Base-by-base conservation (phyloP, 129 eudicot genomes). In the Rutidosis leptorrhynchoides region DNA sequence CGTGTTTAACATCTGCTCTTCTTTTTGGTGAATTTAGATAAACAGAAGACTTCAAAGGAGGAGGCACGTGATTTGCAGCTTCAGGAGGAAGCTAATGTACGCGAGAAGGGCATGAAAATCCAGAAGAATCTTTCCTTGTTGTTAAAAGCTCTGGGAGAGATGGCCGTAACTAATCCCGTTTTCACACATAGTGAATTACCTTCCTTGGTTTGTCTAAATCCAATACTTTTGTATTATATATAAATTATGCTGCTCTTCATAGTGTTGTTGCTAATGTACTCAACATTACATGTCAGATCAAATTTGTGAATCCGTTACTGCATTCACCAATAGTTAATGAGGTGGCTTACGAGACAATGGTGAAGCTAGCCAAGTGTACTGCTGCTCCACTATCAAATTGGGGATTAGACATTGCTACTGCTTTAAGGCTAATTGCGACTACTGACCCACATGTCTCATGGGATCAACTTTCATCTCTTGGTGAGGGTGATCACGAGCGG, bases 11-110 rank as follows among this genome's bases (percentile, higher is more conserved):
- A 27, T 64, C 40, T 58, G 9, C 57, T 64, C 14, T 11, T 19
- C 29, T 25, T 82, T 70, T 30, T 69, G 73, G 76, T 65, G 21
- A 68, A 49, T 74, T 8, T 69, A 94, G 99, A 89, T 46, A 94
- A 89, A 80, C 87, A 90, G 59, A 94, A 94, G 83, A 94, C 95
- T 19, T 92, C 95, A 30, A 94, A 94, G 74, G 99, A 94, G 78
- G 99, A 94, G 81, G 99, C 97, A 26, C 99, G 99, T 73, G 99
- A 94, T 11, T 62, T 83, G 74, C 95, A 86, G 83, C 95, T 94
- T 58, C 74, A 46, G 48, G 97, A 94, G 77, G 99, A 94, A 80
- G 82, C 83, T 52, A 62, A 53, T 65, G 76, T 89, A 26, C 90
- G 97, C 42, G 79, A 87, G 55, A 89, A 78, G 81, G 97, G 89